Conservation (phyloP, 1,284 basidiomycete species). For the Athelia sp. region DNA sequence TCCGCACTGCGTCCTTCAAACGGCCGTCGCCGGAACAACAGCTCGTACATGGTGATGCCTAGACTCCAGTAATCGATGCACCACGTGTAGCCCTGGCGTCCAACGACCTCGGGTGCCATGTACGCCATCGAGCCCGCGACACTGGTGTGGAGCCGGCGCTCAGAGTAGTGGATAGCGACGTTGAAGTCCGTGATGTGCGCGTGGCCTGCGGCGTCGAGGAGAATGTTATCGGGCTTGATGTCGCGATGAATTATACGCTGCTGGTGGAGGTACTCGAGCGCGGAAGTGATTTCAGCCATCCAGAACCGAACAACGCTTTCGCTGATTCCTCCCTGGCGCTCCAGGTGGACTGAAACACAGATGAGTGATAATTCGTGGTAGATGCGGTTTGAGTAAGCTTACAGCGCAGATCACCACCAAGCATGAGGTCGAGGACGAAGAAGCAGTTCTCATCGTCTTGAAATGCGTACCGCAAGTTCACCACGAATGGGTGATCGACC, state of each 20-base stretch:
- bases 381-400: too few species aligned
- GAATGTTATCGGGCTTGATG: slow-evolving; percentile 96
- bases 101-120: slow-evolving; percentile 95
- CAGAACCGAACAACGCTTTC: slow-evolving; percentile 93
- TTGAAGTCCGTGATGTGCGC: slow-evolving; percentile 98
- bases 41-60: slow-evolving; percentile 88
- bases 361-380: too few species aligned
- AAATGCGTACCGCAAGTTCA: slow-evolving; percentile 96
- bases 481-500: slow-evolving; percentile 96
- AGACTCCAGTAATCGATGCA: slow-evolving; percentile 98
- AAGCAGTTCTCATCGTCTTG: slow-evolving; percentile 99
- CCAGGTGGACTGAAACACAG: slow-evolving; percentile 82
- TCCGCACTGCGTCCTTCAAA: slow-evolving; percentile 91
- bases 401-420: slow-evolving; percentile 96
- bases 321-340: slow-evolving; percentile 76
- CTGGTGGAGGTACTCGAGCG: slow-evolving; percentile 87
- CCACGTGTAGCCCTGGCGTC: slow-evolving; percentile 81
- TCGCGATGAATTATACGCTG: slow-evolving; percentile 95
- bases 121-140: slow-evolving; percentile 99
- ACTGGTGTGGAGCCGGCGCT: slow-evolving; percentile 79
- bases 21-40: slow-evolving; percentile 87
- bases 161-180: slow-evolving; percentile 94
- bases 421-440: slow-evolving; percentile 97
- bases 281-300: slow-evolving; percentile 86
- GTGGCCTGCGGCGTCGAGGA: slow-evolving; percentile 92